Evolutionary conservation across 2,329 filamentous ascomycete species (phyloP), one percentile per base, ranked within the genome.

Genomic region (Cladosporium phlei): DNA sequence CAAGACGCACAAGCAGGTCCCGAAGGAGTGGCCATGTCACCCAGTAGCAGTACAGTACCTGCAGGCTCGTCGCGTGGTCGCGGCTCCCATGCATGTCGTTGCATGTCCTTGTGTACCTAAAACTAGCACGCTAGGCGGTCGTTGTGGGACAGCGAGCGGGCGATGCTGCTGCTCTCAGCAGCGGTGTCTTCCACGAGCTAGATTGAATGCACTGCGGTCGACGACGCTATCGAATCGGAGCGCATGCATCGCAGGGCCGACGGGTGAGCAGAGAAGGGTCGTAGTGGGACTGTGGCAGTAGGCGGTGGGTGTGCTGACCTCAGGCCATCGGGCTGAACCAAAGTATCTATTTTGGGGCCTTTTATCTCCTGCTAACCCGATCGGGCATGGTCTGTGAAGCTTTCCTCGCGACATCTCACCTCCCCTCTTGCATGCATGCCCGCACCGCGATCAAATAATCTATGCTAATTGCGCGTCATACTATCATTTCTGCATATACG

Each of bases 111-210:
- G 42, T 11, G 42, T 45, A 37, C 42, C 42, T 30, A 29, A 45
- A 35, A 34, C 42, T 24, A 45, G 42, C 24, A 37, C 42, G 32
- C 42, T 45, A 45, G 24, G 32, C 42, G 22, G 22, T 12, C 22
- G 16, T 22, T 16, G 42, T 37, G 32, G 24, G 24, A 37, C 24
- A 16, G 12, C 9, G 22, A 37, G 32, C 40, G 42, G 22, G 14
- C 16, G 32, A 11, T 45, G 42, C 27, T 45, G 32, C 42, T 45
- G 35, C 37, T 45, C 42, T 45, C 42, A 45, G 42, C 32, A 28
- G 24, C 42, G 32, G 32, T 45, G 32, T 45, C 42, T 29, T 5
- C 4, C 17, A 30, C 11, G 22, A 45, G 32, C 32, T 22, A 16
- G 16, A 5, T 16, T 4, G 9, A 17, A 32, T 28, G 42, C 24